These are phyloP conservation scores for Arabis hirsuta DNA, from an alignment of 345 rosid species.

Conservation along the genomic window DNA sequence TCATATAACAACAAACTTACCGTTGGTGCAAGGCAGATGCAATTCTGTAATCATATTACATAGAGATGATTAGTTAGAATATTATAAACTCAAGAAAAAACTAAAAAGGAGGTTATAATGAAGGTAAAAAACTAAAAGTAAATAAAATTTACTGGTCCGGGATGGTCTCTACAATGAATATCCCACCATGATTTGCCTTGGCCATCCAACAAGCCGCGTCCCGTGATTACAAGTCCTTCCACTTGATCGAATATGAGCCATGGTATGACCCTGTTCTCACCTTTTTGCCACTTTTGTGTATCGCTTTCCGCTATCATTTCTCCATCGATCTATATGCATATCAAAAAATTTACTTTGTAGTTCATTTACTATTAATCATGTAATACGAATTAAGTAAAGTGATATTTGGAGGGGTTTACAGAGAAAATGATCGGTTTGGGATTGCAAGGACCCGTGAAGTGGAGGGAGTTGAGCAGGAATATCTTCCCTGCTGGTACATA, in stretches of 20 bases:
- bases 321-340: constrained; percentile 32
- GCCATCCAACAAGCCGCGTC: constrained; percentile 49
- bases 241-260: constrained; percentile 45
- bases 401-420: constrained; percentile 8
- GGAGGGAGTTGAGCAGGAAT: constrained; percentile 45
- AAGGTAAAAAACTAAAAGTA: background rate
- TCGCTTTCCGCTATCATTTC: constrained; percentile 37
- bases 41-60: constrained; percentile 24
- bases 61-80: background rate
- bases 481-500: constrained; percentile 38
- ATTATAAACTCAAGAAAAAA: no score
- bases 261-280: constrained; percentile 23
- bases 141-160: constrained; percentile 21
- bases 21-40: constrained; percentile 42
- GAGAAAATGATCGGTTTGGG: constrained; percentile 27
- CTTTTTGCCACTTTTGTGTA: constrained; percentile 34
- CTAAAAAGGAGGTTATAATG: background rate
- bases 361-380: constrained; percentile 7
- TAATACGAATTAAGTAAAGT: background rate
- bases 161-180: constrained; percentile 41
- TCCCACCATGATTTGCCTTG: constrained; percentile 53
- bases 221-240: constrained; percentile 38
- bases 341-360: background rate
- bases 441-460: constrained; percentile 51
- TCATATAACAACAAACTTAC: constrained; percentile 15